Base-by-base conservation (phyloP, 176 grass and related monocot species). In the Carex myosuroides region DNA sequence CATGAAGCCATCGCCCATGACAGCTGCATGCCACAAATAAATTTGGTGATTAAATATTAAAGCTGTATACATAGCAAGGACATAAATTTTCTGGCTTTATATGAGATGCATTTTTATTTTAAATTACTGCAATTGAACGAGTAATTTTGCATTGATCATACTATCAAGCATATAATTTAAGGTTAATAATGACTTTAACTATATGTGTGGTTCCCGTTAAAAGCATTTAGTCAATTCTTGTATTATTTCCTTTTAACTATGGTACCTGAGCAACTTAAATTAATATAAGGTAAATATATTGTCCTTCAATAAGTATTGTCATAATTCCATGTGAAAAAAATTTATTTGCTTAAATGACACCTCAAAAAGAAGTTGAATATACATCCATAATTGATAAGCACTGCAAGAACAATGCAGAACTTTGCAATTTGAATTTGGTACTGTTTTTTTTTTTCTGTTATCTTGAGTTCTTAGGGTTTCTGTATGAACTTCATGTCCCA, bases 1-100 rank as follows among this genome's bases (percentile, higher is more conserved):
- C 90, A 94, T 87, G 89, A 98, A 98, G 17, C 89, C 89, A 63
- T 94, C 90, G 4, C 91, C 95, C 18, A 83, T 83, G 20, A 86
- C 91, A 5, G 87, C 92, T 97, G 5, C 37, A 39, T 39, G 63
- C 17, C 53, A 35, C 52, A 78, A 55, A 26, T 32, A 17, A 16
- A 77, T 29, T 77, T 3, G 13, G 8, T 30, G 11, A 54, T 56
- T 8, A 9, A 30, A 1, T 77, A 56, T 30, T 29, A 35, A 26
- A 26, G 26, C 26, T 35, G 33, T 33, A 39, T 30, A 57, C 7
- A n/a, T n/a, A 80, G 77, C 41, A 4, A 8, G 13, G 1, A 80
- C 4, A 60, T 44, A 37, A 63, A n/a, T 5, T 61, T 62, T 30
- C 18, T 13, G 33, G 33, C 65, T 68, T 17, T 18, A 68, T 37